Base-by-base conservation (phyloP, 306 rosid genomes). In the Lagenaria siceraria region DNA sequence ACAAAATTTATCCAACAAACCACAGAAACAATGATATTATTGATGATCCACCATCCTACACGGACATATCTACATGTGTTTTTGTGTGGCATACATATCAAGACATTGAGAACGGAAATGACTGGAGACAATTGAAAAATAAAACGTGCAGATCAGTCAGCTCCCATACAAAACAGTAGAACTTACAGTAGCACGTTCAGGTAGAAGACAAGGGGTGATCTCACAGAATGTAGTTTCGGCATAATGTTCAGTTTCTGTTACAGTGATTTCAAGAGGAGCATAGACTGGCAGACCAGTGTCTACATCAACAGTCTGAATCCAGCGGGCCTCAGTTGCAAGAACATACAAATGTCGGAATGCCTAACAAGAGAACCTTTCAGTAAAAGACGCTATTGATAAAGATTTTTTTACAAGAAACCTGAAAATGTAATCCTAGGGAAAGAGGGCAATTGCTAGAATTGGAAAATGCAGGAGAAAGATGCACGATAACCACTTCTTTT, bases 301-400 rank as follows among this genome's bases (percentile, higher is more conserved):
- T 61, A 94, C 98, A 80, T 94, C 98, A 81, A 92, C 96, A 14
- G 98, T 94, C 83, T 92, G 97, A 85, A 94, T 87, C 97, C 98
- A 94, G 60, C 98, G 90, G 35, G 98, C 96, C 89, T 94, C 98
- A 0, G 96, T 90, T 77, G 97, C 97, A 82, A 92, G 98, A 71
- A 94, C 93, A 60, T 92, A 94, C 8, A 94, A 85, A 86, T 94
- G 98, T 75, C 98, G 90, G 82, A 94, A 94, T 70, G 98, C 97
- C 98, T 92, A 86, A n/a, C 83, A 73, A 74, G 40, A 62, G 24
- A 58, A 62, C 79, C 53, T 36, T 84, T 59, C 80, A 24, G 85
- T 76, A 91, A 72, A 84, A 65, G 19, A 75, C 27, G 35, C 29
- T 63, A 65, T 40, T 61, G 77, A 61, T 27, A 71, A 75, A 62